Evolutionary conservation across 192 early-diverging fungal species (phyloP).

Genomic region (Podochytrium sp.): DNA sequence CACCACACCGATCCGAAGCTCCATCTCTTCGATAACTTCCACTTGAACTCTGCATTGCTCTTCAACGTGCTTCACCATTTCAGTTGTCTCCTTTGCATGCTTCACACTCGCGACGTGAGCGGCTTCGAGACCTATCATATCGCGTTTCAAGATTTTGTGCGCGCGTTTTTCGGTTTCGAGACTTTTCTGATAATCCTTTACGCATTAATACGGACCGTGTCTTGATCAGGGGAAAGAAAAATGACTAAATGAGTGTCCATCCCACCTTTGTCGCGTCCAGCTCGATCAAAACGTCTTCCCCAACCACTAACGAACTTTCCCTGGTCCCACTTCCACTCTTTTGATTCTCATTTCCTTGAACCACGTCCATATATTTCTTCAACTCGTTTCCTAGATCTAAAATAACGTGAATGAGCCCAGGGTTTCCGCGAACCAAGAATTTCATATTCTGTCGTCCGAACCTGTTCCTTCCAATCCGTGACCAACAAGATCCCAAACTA

Average conservation of each 20-base stretch:
- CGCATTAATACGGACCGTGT: too few relatives aligned
- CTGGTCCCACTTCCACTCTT: neutral
- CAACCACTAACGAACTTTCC: too few relatives aligned
- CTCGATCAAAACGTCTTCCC: neutral
- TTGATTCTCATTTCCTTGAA: neutral
- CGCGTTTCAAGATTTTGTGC: conserved; percentile 30
- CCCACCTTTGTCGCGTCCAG: neutral
- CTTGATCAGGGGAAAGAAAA: too few relatives aligned
- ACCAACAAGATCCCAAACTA: conserved; percentile 1
- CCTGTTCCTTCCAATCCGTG: neutral
- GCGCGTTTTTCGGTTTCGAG: conserved; percentile 11
- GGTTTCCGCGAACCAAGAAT: neutral
- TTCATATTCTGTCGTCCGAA: too few relatives aligned
- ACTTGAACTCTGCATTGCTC: neutral
- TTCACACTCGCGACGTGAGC: neutral
- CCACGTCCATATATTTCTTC: neutral
- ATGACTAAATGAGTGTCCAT: neutral
- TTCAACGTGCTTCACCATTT: neutral
- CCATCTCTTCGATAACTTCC: neutral
- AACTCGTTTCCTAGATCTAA: neutral
- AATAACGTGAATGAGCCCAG: neutral
- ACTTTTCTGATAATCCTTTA: neutral
- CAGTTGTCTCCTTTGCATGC: neutral
- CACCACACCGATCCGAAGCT: neutral
- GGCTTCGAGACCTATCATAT: conserved; percentile 15